Conservation (phyloP, 2,329 filamentous ascomycete species). For the Paramyrothecium sp. region DNA sequence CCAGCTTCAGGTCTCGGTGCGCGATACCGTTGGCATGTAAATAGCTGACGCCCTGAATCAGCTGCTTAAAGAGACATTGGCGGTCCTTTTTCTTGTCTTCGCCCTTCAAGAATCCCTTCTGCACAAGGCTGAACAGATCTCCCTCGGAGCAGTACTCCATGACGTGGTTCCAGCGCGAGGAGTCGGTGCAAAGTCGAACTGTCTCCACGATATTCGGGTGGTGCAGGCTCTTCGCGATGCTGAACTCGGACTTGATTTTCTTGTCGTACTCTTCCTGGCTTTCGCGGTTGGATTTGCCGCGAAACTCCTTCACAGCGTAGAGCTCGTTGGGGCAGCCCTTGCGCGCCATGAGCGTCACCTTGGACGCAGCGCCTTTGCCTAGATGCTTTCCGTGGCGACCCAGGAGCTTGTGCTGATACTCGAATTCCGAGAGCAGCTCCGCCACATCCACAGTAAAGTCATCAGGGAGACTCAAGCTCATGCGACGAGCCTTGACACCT, state of each 20-base stretch:
- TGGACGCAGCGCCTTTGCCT: conserved; percentile 80
- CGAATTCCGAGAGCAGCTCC: conserved; percentile 68
- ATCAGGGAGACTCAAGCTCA: conserved; percentile 72
- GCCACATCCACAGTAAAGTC: conserved; percentile 71
- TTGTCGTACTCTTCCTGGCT: conserved; percentile 74
- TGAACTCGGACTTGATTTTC: conserved; percentile 90
- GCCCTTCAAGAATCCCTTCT: conserved; percentile 64
- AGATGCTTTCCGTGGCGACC: conserved; percentile 72
- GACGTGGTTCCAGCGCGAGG: conserved; percentile 81
- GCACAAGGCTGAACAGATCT: conserved; percentile 74
- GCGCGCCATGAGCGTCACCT: conserved; percentile 76
- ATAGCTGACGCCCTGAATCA: conserved; percentile 79
- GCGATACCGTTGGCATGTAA: conserved; percentile 82
- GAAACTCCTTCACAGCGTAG: conserved; percentile 87
- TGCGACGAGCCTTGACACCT: conserved; percentile 74
- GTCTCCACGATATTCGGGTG: conserved; percentile 89
- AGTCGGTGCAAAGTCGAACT: conserved; percentile 70
- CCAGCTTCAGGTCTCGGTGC: conserved; percentile 87
- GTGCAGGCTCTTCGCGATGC: conserved; percentile 79
- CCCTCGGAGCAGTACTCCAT: conserved; percentile 90
- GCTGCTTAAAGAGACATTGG: conserved; percentile 85
- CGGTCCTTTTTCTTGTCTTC: conserved; percentile 68
- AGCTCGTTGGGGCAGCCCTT: conserved; percentile 64
- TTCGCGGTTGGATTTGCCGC: conserved; percentile 68
- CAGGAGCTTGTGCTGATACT: conserved; percentile 67